Evolutionary conservation across 2,329 filamentous ascomycete species (phyloP), one percentile per base, ranked within the genome.

Genomic region (Laburnicola sp.): DNA sequence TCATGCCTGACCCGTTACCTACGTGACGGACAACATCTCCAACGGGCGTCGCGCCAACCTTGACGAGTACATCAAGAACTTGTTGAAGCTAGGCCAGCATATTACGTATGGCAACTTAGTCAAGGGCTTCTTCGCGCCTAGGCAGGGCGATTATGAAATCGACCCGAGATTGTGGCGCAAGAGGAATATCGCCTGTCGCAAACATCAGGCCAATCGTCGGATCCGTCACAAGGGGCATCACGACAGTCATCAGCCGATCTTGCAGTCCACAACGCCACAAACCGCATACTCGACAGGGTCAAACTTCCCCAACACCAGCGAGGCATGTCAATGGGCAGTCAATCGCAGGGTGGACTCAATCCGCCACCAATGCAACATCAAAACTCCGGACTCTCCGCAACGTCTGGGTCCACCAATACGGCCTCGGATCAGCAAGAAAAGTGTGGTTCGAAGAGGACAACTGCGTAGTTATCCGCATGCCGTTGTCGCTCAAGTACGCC

Each of bases 1-100:
- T 96, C 72, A 99, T 99, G 94, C 94, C 94, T 7, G 94, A 4
- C 94, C 94, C 2, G 93, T 99, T 55, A 96, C 92, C 59, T 96
- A 96, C 74, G 93, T 97, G 49, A 99, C 93, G n/a, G 93, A 97
- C 69, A 90, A 89, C 31, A 97, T 99, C 64, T 96, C 92, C 16
- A 92, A 97, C 68, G 92, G 91, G 26, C 86, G 94, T 60, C 85
- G 94, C 52, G 89, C 94, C 70, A 97, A 96, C 69, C 78, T 99
- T 34, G 92, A 99, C 66, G 89, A 93, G 45, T 99, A 99, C 66
- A 91, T 99, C 62, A 95, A 95, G 75, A 93, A 94, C 64, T 80
- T 99, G 22, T 78, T 99, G 6, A 82, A 83, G 31, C 87, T 97
- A 72, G 89, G 91, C 2, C 77, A 83, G 0, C 91, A 97, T 69